Percentiles rank a stretch among this genome's conserved stretches.
Conservation (phyloP, 2,329 filamentous ascomycete genomes). For the Colletotrichum coccodes region DNA sequence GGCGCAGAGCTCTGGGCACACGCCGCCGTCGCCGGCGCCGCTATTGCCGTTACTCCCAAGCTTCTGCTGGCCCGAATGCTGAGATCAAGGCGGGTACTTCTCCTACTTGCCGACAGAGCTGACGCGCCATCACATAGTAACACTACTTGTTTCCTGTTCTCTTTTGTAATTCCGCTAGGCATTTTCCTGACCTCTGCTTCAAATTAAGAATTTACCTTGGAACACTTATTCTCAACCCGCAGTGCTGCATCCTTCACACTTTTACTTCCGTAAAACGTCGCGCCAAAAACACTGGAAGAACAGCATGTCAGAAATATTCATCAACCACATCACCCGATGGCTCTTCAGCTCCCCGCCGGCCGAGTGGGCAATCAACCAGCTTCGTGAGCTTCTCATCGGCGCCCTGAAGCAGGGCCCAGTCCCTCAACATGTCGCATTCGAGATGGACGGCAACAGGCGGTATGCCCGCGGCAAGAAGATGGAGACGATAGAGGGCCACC, state of each 20-base stretch:
- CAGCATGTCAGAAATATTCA: conserved; percentile 65
- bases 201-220: not conserved
- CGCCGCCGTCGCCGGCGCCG: conserved; percentile 20
- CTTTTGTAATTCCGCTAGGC: not conserved
- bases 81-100: conserved; percentile 24
- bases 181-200: not conserved
- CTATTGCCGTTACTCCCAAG: conserved; percentile 23
- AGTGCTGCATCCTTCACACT: not conserved
- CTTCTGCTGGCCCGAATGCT: conserved; percentile 15
- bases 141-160: conserved; percentile 15
- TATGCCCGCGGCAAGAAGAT: conserved; percentile 92
- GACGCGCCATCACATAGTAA: conserved; percentile 23
- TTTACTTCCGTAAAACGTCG: conserved; percentile 1
- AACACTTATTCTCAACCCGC: not conserved
- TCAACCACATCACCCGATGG: conserved; percentile 69
- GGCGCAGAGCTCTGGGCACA: conserved; percentile 34
- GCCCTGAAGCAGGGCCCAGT: conserved; percentile 90
- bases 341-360: conserved; percentile 88
- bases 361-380: conserved; percentile 84
- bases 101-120: conserved; percentile 29
- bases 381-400: conserved; percentile 88
- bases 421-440: conserved; percentile 96
- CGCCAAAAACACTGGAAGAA: not conserved
- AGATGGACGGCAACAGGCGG: conserved; percentile 97
- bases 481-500: conserved; percentile 96